Conservation (phyloP, 768 basidiomycete genomes). For the Tricholomella constricta region DNA sequence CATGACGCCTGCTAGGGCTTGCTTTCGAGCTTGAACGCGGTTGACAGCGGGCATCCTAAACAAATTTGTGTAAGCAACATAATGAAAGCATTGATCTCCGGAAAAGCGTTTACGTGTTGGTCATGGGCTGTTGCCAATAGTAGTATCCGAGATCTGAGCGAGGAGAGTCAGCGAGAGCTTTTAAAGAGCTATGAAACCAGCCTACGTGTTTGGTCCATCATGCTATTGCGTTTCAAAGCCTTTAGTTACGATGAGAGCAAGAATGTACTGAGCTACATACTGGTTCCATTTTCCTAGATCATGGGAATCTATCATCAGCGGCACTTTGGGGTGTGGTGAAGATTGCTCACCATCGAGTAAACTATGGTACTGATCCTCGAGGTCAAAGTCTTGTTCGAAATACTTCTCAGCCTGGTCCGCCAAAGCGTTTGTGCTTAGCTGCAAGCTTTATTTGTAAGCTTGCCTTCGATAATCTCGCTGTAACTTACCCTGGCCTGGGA, state of each 20-base stretch:
- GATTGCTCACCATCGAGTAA: constrained; percentile 55
- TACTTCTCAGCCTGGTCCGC: constrained; percentile 55
- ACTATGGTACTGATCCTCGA: constrained; percentile 61
- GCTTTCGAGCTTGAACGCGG: constrained; percentile 54
- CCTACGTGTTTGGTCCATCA: constrained; percentile 74
- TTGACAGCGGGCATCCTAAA: constrained; percentile 54
- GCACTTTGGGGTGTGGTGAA: no score
- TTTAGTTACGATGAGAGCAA: neutral
- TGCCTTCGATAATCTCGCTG: neutral
- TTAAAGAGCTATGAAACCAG: neutral
- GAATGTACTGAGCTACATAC: constrained; percentile 32
- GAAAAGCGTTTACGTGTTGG: constrained; percentile 46
- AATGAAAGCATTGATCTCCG: neutral
- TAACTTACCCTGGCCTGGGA: constrained; percentile 55
- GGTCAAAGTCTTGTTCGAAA: constrained; percentile 63
- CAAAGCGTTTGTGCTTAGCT: constrained; percentile 57
- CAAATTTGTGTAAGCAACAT: neutral
- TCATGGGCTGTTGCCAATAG: constrained; percentile 76
- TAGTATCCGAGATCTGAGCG: constrained; percentile 54
- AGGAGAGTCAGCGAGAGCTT: neutral
- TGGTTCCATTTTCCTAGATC: constrained; percentile 63
- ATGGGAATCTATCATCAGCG: neutral
- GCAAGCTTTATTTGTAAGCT: neutral
- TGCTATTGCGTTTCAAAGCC: constrained; percentile 31
- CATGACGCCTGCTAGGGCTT: constrained; percentile 64